A percentile compares a stretch with the other conserved stretches of the same genome.
These are phyloP conservation scores for Heterobasidion parviporum DNA, from an alignment of 1,284 basidiomycete genomes.

Conservation along the genomic window DNA sequence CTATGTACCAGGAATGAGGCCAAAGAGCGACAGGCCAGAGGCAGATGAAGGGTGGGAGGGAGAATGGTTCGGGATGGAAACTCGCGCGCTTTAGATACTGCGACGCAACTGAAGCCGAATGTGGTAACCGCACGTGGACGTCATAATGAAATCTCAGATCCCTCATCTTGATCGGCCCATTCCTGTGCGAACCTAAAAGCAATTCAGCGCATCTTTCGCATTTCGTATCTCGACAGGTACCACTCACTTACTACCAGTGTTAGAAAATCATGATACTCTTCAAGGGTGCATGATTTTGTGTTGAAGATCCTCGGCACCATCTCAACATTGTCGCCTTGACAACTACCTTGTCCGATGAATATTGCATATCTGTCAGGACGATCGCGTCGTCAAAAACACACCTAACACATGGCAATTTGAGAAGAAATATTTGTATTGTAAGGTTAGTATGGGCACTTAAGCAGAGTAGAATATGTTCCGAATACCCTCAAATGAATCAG, in stretches of 20 bases:
- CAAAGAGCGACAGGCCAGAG: background rate
- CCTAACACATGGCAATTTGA: no score
- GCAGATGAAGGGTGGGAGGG: background rate
- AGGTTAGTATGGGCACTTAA: background rate
- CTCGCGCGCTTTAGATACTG: no score
- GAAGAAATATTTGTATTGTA: no score
- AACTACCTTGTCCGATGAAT: background rate
- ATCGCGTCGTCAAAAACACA: no score
- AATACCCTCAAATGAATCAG: background rate
- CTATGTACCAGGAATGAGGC: background rate
- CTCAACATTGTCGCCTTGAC: background rate
- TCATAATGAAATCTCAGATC: background rate
- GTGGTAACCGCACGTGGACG: background rate
- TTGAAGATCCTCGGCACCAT: background rate
- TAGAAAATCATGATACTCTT: no score
- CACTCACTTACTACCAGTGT: no score
- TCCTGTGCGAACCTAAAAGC: no score
- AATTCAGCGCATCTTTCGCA: no score
- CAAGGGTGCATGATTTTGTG: no score
- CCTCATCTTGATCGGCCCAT: background rate
- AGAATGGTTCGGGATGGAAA: background rate
- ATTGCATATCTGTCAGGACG: no score
- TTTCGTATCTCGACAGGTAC: no score
- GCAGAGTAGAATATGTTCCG: background rate
- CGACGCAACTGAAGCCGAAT: background rate